Base-by-base conservation (phyloP, 2,329 filamentous ascomycete genomes). In the Spiromastix sp. region DNA sequence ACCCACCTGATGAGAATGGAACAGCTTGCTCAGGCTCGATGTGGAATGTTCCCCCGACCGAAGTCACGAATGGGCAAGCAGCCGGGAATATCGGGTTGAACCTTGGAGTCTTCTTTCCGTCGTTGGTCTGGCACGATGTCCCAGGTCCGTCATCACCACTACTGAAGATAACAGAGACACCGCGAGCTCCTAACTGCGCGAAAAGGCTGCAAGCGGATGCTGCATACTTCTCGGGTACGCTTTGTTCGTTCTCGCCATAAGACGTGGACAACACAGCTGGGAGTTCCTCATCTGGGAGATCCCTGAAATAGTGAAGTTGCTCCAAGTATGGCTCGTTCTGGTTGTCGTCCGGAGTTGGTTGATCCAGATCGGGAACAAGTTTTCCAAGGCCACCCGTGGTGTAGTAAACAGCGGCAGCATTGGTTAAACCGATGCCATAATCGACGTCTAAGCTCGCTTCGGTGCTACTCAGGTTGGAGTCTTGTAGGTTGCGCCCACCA, bases 201-300 rank as follows among this genome's bases (percentile, higher is more conserved):
- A 79, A 76, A 27, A 75, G 60, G 20, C 67, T 67, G 56, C 81
- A 81, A 16, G 74, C 69, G 37, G 71, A 66, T 46, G 70, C 63
- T 7, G 74, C 70, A 49, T 82, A 82, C 4, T 65, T 60, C 15
- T 59, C 56, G 0, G 77, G 76, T 0, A 83, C 63, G 3, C 66
- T 70, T 51, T 67, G 74, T 54, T 85, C 80, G 31, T 77, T 67
- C 46, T 81, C 77, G 19, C 77, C 78, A 49, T 84, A 85, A 0
- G 78, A 82, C 11, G 76, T 79, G 25, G 70, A 71, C 26, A 85
- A 65, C n/a, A 81, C 71, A 3, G 72, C 67, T 0, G 81, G 79
- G 0, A 84, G 61, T 12, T 71, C 52, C 2, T 61, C 53, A 40
- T 73, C 67, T 1, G 63, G 54, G 13, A 78, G 63, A 12, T 60